Evolutionary conservation across 164 flowering plant species (phyloP).

Genomic region (Chimonanthus praecox): DNA sequence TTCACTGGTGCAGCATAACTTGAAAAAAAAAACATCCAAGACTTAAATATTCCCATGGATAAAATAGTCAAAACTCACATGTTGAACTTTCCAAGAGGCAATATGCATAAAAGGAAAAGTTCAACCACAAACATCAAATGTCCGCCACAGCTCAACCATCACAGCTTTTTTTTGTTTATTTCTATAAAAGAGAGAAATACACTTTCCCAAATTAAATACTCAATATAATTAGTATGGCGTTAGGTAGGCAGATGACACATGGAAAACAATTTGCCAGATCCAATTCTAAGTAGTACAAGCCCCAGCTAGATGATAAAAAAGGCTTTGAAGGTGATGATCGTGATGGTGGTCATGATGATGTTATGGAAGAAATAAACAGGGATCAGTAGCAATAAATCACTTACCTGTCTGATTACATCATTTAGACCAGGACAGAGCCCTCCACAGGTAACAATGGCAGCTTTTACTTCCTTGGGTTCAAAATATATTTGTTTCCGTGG

Average conservation of each 20-base stretch:
- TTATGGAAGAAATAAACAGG: background rate
- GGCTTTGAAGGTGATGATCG: too few species aligned
- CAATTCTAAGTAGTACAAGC: too few species aligned
- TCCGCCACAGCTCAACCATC: too few species aligned
- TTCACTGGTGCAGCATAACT: background rate
- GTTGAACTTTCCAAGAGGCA: background rate
- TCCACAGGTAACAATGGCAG: constrained; percentile 92
- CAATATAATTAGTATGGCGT: too few species aligned
- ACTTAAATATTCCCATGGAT: background rate
- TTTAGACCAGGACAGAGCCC: constrained; percentile 96
- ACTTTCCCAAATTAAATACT: too few species aligned
- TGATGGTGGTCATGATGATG: background rate
- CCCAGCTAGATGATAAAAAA: too few species aligned
- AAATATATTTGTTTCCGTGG: constrained; percentile 84
- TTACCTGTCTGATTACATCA: constrained; percentile 90
- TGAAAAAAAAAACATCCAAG: background rate
- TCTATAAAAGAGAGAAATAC: too few species aligned
- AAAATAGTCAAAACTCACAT: background rate
- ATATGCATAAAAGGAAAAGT: background rate
- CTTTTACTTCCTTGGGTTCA: constrained; percentile 79
- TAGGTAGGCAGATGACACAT: too few species aligned
- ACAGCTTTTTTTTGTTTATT: too few species aligned
- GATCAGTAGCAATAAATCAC: background rate
- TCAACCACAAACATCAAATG: background rate
- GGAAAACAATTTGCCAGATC: too few species aligned